phyloP scores from a whole-genome alignment of 2,329 filamentous ascomycete species.

The Gyromitra esculenta region DNA sequence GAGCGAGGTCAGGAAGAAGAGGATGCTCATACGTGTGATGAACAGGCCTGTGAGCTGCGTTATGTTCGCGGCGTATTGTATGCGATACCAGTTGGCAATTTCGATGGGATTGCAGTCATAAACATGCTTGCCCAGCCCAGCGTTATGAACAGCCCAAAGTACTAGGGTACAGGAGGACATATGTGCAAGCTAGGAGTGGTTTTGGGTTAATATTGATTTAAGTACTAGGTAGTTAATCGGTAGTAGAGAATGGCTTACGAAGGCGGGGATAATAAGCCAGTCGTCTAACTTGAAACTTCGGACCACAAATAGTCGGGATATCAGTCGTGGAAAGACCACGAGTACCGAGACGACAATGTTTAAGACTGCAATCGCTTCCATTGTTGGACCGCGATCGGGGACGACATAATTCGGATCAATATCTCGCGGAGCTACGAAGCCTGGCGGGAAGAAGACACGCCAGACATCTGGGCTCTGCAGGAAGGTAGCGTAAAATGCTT shows the following conservation, averaged over 20 bases:
- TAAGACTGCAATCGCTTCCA: constrained; percentile 56
- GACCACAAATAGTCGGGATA: constrained; percentile 61
- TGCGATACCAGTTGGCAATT: constrained; percentile 31
- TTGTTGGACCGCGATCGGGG: constrained; percentile 41
- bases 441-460: constrained; percentile 24
- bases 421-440: constrained; percentile 30
- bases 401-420: constrained; percentile 32
- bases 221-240: background rate
- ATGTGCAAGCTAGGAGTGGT: constrained; percentile 7
- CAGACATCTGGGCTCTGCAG: constrained; percentile 13
- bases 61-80: constrained; percentile 22
- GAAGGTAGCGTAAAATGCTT: constrained; percentile 1
- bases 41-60: constrained; percentile 27
- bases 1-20: constrained; percentile 23
- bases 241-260: constrained; percentile 51
- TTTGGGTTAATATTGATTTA: constrained; percentile 1
- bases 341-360: constrained; percentile 61
- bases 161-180: constrained; percentile 5
- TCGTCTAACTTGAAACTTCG: constrained; percentile 59
- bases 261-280: constrained; percentile 57
- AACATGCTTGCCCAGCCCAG: constrained; percentile 35
- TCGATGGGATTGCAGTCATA: constrained; percentile 33
- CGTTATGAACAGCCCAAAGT: constrained; percentile 10
- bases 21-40: constrained; percentile 26
- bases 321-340: constrained; percentile 61